These are phyloP conservation scores for Poa pratensis DNA, from an alignment of 176 grass and related monocot species.

Conservation along the genomic window DNA sequence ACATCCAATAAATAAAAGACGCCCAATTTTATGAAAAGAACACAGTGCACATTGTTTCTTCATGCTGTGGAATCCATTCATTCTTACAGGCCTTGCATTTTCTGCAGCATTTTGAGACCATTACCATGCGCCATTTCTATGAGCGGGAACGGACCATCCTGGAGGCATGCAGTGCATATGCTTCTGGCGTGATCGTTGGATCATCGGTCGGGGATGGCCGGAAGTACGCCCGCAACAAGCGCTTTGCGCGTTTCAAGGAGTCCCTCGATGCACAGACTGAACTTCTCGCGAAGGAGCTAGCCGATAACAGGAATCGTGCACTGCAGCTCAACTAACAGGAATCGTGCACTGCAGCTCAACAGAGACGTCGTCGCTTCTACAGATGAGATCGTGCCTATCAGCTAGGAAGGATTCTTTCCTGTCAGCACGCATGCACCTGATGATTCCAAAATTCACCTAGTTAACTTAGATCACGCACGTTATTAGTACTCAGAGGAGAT, in stretches of 20 bases:
- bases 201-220: conserved; percentile 24
- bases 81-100: conserved; percentile 13
- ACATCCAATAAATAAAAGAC: not conserved
- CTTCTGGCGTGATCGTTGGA: conserved; percentile 56
- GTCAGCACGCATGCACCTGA: conserved; percentile 16
- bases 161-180: conserved; percentile 50
- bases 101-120: conserved; percentile 66
- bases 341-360: not conserved
- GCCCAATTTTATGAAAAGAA: not conserved
- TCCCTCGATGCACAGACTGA: conserved; percentile 41
- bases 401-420: conserved; percentile 43
- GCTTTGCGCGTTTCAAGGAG: conserved; percentile 49
- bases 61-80: not conserved
- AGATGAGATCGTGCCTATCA: conserved; percentile 36
- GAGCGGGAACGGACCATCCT: conserved; percentile 47
- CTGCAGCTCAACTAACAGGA: conserved; percentile 39
- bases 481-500: not conserved
- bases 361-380: not conserved
- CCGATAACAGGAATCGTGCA: conserved; percentile 16
- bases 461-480: conserved; percentile 3
- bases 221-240: conserved; percentile 41
- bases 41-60: not conserved
- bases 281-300: conserved; percentile 48
- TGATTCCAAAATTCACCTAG: not conserved
- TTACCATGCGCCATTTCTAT: conserved; percentile 51